Percentiles rank a stretch among this genome's conserved stretches.
Conservation (phyloP, 2,329 filamentous ascomycete species). For the Trichoderma brevicompactum region DNA sequence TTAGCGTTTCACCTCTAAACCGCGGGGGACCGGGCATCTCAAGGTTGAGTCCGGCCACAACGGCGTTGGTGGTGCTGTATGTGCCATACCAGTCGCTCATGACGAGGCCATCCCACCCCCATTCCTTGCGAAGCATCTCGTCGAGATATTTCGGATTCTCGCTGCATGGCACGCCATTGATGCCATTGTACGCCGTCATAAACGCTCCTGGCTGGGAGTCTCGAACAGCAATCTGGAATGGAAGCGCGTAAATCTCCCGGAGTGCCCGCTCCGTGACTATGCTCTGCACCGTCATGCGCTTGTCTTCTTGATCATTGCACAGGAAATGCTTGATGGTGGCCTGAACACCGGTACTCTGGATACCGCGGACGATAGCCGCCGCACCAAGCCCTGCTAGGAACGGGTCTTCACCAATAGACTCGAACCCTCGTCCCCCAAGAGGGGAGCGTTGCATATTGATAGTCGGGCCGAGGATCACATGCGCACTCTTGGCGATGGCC, state of each 20-base stretch:
- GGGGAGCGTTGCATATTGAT: constrained; percentile 66
- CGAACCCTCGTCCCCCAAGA: constrained; percentile 64
- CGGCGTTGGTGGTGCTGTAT: constrained; percentile 57
- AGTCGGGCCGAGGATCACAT: constrained; percentile 63
- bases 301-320: constrained; percentile 65
- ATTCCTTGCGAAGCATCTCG: constrained; percentile 58
- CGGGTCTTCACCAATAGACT: constrained; percentile 63
- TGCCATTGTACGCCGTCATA: constrained; percentile 64
- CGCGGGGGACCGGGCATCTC: constrained; percentile 64
- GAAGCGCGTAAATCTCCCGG: constrained; percentile 62
- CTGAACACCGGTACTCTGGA: constrained; percentile 60
- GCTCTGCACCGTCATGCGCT: constrained; percentile 59
- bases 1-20: constrained; percentile 56
- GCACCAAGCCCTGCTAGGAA: constrained; percentile 60
- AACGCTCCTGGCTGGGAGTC: constrained; percentile 57
- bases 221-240: constrained; percentile 61
- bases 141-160: constrained; percentile 58
- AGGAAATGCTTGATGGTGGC: constrained; percentile 65
- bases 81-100: constrained; percentile 66
- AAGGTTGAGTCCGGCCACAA: constrained; percentile 58
- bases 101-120: constrained; percentile 60
- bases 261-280: constrained; percentile 60
- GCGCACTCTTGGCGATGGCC: constrained; percentile 60
- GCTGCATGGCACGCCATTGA: constrained; percentile 61
- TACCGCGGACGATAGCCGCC: constrained; percentile 57